Percentiles rank a stretch among this genome's conserved stretches.
phyloP scores from a whole-genome alignment of 2,329 filamentous ascomycete genomes.

The Cadophora luteo-olivacea region DNA sequence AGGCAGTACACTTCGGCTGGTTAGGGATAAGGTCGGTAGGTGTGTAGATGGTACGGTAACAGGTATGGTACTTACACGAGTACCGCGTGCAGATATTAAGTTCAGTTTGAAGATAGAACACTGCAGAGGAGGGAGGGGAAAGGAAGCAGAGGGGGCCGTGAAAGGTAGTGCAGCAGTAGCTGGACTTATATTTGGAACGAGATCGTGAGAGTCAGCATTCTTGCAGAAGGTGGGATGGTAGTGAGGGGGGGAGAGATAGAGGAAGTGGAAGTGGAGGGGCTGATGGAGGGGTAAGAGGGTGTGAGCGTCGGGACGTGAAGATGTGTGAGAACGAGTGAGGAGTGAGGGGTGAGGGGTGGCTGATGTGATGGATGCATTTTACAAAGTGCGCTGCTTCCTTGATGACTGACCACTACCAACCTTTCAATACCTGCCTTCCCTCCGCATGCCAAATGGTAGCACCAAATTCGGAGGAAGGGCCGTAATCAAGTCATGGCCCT shows the following conservation, averaged over 20 bases:
- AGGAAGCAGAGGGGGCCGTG: slow-evolving; percentile 13
- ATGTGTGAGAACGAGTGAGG: background rate
- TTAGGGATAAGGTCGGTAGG: background rate
- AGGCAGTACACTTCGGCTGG: slow-evolving; percentile 12
- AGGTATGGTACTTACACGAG: slow-evolving; percentile 11
- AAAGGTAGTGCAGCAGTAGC: slow-evolving; percentile 14
- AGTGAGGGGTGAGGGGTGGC: background rate
- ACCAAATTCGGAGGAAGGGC: slow-evolving; percentile 5
- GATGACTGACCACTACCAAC: background rate
- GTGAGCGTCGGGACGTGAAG: background rate
- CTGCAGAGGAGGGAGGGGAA: slow-evolving; percentile 6
- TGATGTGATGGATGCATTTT: slow-evolving; percentile 10
- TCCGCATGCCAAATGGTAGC: background rate
- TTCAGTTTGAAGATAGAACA: slow-evolving; percentile 6
- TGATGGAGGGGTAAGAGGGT: slow-evolving; percentile 15
- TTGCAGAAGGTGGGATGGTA: background rate
- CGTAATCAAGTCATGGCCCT: background rate
- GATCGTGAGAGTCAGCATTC: background rate
- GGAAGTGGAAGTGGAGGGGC: background rate
- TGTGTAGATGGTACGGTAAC: background rate
- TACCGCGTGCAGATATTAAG: slow-evolving; percentile 4
- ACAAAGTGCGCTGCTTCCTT: background rate
- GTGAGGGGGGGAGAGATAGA: background rate
- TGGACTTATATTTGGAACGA: slow-evolving; percentile 13
- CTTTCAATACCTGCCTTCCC: background rate